phyloP scores from a whole-genome alignment of 108 stramenopile genomes.

The Schizochytrium sp. region DNA sequence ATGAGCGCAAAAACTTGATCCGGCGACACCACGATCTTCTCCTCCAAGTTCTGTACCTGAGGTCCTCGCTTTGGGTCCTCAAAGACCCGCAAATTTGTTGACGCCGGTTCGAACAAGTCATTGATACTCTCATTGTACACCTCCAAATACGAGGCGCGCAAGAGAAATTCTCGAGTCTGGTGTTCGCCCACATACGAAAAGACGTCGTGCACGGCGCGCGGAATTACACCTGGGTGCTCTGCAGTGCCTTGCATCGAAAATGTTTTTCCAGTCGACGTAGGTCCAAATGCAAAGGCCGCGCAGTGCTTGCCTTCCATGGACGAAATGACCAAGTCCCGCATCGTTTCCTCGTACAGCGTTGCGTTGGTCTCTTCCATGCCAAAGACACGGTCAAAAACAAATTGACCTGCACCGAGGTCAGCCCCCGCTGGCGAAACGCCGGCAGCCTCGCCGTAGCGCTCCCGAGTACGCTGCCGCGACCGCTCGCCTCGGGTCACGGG shows the following conservation, averaged over 20 bases:
- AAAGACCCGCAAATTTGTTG: constrained; percentile 1
- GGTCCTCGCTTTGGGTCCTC: constrained; percentile 24
- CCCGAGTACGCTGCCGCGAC: neutral
- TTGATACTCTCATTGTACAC: constrained; percentile 37
- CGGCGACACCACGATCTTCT: constrained; percentile 16
- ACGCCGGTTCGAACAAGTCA: constrained; percentile 23
- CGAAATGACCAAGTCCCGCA: neutral
- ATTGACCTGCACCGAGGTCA: neutral
- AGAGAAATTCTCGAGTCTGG: constrained; percentile 20
- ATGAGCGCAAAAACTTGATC: constrained; percentile 29
- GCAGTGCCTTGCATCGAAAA: constrained; percentile 1
- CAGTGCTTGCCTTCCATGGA: constrained; percentile 6
- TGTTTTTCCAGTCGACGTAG: constrained; percentile 13
- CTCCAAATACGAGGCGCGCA: constrained; percentile 36
- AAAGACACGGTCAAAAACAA: neutral
- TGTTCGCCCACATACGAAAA: constrained; percentile 34
- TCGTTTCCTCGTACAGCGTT: neutral
- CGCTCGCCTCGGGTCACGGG: neutral
- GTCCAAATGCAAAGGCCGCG: neutral
- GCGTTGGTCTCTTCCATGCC: neutral
- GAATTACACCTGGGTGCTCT: constrained; percentile 45
- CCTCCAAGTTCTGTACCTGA: constrained; percentile 21
- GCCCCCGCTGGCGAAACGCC: neutral
- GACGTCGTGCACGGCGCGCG: constrained; percentile 49
- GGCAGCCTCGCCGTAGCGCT: neutral